phyloP scores from a whole-genome alignment of 495 filamentous ascomycete species.

The Hypoxylon crocopeplum region DNA sequence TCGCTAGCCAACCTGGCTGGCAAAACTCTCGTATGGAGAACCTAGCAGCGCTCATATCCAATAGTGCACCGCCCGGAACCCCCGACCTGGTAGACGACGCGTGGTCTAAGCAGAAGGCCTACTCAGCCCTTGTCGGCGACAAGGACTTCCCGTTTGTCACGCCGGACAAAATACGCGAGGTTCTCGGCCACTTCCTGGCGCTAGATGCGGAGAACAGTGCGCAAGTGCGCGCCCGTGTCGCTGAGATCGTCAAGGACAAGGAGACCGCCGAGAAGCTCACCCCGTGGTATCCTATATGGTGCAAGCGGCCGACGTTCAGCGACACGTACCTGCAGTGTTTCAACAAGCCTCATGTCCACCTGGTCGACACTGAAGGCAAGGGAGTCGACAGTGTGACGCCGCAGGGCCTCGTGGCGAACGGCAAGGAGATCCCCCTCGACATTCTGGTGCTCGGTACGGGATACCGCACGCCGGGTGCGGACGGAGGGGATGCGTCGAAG shows the following conservation, averaged over 20 bases:
- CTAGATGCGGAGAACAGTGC: slow-evolving; percentile 37
- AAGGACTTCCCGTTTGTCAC: slow-evolving; percentile 29
- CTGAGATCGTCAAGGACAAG: slow-evolving; percentile 51
- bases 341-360: slow-evolving; percentile 53
- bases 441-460: slow-evolving; percentile 58
- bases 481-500: slow-evolving; percentile 40
- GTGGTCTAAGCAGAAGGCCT: slow-evolving; percentile 46
- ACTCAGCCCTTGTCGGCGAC: slow-evolving; percentile 43
- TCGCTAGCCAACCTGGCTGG: slow-evolving; percentile 52
- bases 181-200: slow-evolving; percentile 42
- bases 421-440: slow-evolving; percentile 52
- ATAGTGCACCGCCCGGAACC: slow-evolving; percentile 30
- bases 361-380: slow-evolving; percentile 62
- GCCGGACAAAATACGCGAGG: slow-evolving; percentile 44
- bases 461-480: slow-evolving; percentile 45
- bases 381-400: slow-evolving; percentile 51
- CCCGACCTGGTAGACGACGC: slow-evolving; percentile 50
- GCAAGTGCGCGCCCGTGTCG: slow-evolving; percentile 44
- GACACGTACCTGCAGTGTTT: slow-evolving; percentile 55
- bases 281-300: slow-evolving; percentile 54
- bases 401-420: slow-evolving; percentile 47
- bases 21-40: slow-evolving; percentile 49
- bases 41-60: slow-evolving; percentile 40
- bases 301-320: slow-evolving; percentile 56
- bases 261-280: slow-evolving; percentile 51